Base-by-base conservation (phyloP, 2,329 filamentous ascomycete genomes). In the Aschersonia sp. region DNA sequence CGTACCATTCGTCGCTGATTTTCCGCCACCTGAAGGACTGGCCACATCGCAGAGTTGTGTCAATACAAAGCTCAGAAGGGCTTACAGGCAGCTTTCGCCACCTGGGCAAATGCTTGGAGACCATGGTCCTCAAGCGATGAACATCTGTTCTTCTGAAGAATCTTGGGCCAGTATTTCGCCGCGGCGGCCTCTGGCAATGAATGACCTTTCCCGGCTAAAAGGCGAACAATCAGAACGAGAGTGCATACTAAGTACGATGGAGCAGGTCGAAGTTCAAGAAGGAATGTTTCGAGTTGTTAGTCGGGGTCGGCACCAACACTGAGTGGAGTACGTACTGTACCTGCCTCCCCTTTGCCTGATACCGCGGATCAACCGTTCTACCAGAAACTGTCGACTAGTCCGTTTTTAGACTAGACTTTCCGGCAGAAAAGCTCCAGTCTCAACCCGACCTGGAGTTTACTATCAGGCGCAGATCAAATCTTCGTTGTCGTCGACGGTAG, bases 21-120 rank as follows among this genome's bases (percentile, higher is more conserved):
- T 89, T 88, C 52, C 83, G 83, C 92, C 92, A 98, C 69, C 90
- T 82, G 57, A 98, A 98, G 0, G 90, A 95, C 63, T 98, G 92
- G 4, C 92, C 92, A 62, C 92, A 98, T 52, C 90, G 82, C 35
- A 98, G 70, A 0, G 88, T 95, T 0, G 90, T 98, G 57, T 95
- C 87, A 54, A 98, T 88, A 62, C 87, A 96, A 4, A 98, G 76
- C 61, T 98, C 92, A 4, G 81, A 78, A 35, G 95, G 68, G 51
- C 74, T 85, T 41, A 96, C 70, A 30, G 92, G 88, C 55, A 98
- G 68, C 68, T 86, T 94, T 54, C 79, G 79, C 92, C 92, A 98
- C 61, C 87, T 84, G 12, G 81, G 73, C n/a, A 79, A 70, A 32
- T 72, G 73, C 45, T 63, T 63, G 45, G 65, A 48, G 43, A 68